Conservation (phyloP, 192 early-diverging fungal genomes). For the Rhizophagus prolifer region DNA sequence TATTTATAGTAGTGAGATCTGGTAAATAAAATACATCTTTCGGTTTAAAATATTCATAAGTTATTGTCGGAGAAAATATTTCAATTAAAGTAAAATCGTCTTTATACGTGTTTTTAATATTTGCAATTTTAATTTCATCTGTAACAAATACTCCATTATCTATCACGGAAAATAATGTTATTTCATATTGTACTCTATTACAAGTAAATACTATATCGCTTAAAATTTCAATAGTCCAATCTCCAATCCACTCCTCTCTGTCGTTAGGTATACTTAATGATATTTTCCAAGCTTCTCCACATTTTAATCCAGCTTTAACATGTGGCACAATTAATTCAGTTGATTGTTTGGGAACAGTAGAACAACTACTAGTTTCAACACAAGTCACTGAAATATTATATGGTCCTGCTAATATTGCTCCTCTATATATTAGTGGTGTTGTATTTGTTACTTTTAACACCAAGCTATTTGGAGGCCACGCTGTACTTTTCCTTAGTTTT, state of each 20-base stretch:
- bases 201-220: not conserved
- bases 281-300: constrained; percentile 8
- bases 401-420: not conserved
- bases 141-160: not conserved
- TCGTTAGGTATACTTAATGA: not conserved
- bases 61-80: not conserved
- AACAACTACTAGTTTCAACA: not conserved
- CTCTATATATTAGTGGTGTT: not conserved
- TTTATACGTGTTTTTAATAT: not conserved
- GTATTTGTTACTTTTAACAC: not conserved
- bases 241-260: not conserved
- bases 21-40: constrained; percentile 22
- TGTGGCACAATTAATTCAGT: not conserved
- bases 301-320: constrained; percentile 2
- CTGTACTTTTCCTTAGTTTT: not conserved
- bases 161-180: not conserved
- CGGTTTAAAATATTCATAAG: not conserved
- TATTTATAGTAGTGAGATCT: not conserved
- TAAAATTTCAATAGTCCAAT: constrained; percentile 21
- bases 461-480: not conserved
- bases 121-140: not conserved
- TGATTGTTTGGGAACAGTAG: not conserved
- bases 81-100: not conserved
- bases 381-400: constrained; percentile 17
- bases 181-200: constrained; percentile 18